A percentile compares a stretch with the other conserved stretches of the same genome.
Evolutionary conservation across 257 asterid genomes (phyloP).

Genomic region (Ballota nigra): DNA sequence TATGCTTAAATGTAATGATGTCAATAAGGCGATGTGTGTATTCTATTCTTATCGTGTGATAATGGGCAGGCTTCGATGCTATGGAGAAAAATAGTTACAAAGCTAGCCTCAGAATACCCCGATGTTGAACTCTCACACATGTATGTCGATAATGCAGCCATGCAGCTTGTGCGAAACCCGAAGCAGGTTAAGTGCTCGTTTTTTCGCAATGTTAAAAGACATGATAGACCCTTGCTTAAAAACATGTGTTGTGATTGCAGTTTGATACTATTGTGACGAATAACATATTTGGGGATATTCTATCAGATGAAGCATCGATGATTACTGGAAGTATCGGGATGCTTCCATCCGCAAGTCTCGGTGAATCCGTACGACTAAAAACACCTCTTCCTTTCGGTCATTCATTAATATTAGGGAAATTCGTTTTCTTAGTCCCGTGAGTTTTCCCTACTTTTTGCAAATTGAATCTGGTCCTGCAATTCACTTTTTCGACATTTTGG

Average conservation of each 20-base stretch:
- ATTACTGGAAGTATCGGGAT: slow-evolving; percentile 98
- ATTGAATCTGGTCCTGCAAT: no score
- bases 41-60: no score
- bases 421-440: no score
- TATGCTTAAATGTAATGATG: no score
- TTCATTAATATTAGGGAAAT: background rate
- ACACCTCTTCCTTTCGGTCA: background rate
- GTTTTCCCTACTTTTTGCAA: no score
- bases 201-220: slow-evolving; percentile 7
- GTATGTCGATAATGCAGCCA: slow-evolving; percentile 99
- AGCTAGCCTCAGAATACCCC: slow-evolving; percentile 75
- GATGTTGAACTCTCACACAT: slow-evolving; percentile 97
- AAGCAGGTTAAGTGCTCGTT: slow-evolving; percentile 59
- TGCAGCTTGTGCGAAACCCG: slow-evolving; percentile 98
- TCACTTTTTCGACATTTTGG: no score
- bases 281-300: slow-evolving; percentile 94
- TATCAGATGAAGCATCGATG: slow-evolving; percentile 99
- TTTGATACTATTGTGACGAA: slow-evolving; percentile 96
- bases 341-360: slow-evolving; percentile 98
- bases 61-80: slow-evolving; percentile 84
- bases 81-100: slow-evolving; percentile 80
- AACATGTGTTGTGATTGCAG: slow-evolving; percentile 45
- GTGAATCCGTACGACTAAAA: slow-evolving; percentile 61
- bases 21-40: no score
- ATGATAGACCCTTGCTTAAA: background rate